These are phyloP conservation scores for Mimosa pudica DNA, from an alignment of 306 rosid species.

Conservation along the genomic window DNA sequence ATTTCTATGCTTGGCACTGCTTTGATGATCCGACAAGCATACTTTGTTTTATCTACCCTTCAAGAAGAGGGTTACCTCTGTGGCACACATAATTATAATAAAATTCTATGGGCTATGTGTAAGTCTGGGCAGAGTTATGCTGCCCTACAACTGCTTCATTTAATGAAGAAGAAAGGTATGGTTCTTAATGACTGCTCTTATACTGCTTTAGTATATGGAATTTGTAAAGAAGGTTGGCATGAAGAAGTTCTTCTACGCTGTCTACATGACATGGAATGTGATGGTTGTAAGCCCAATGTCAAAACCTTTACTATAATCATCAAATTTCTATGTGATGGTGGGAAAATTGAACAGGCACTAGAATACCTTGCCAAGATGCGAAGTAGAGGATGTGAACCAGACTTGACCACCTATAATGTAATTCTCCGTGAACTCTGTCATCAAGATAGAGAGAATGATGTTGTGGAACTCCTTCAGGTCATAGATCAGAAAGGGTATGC, in stretches of 20 bases:
- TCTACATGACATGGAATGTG: conserved; percentile 45
- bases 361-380: conserved; percentile 41
- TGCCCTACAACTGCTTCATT: conserved; percentile 45
- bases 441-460: conserved; percentile 41
- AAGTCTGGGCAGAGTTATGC: conserved; percentile 38
- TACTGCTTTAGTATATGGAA: conserved; percentile 52
- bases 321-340: conserved; percentile 49
- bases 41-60: conserved; percentile 27
- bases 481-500: conserved; percentile 45
- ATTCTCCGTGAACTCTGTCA: conserved; percentile 51
- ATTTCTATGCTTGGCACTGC: conserved; percentile 42
- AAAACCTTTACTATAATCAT: conserved; percentile 49
- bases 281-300: conserved; percentile 46
- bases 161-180: conserved; percentile 50
- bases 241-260: conserved; percentile 33
- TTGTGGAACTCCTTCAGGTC: conserved; percentile 30
- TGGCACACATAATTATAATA: conserved; percentile 40
- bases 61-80: conserved; percentile 26
- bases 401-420: conserved; percentile 48
- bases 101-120: conserved; percentile 50
- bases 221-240: conserved; percentile 48
- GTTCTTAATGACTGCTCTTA: conserved; percentile 44
- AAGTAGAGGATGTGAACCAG: conserved; percentile 50
- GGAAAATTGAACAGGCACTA: conserved; percentile 45
- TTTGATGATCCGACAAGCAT: conserved; percentile 39